phyloP scores from a whole-genome alignment of 2,329 filamentous ascomycete species.

The Colletotrichum spinosum region DNA sequence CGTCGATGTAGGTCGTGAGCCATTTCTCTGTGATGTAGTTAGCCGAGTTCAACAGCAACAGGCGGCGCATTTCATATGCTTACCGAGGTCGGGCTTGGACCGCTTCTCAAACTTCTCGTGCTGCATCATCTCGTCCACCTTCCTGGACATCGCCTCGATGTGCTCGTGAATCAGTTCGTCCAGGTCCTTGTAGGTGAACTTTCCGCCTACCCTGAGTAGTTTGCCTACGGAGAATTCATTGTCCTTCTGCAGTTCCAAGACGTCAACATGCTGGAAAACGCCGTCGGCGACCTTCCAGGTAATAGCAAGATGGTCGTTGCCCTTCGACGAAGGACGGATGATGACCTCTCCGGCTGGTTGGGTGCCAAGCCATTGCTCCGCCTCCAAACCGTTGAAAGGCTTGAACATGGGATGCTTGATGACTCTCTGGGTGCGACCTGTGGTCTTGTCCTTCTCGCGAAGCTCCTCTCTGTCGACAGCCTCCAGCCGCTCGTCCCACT shows the following conservation, averaged over 20 bases:
- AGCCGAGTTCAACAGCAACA: conserved; percentile 4
- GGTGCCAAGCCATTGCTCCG: conserved; percentile 91
- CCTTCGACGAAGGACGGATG: conserved; percentile 94
- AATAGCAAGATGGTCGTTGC: conserved; percentile 92
- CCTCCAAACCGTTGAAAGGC: conserved; percentile 90
- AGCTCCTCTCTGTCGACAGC: conserved; percentile 83
- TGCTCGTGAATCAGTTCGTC: conserved; percentile 98
- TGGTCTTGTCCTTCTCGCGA: conserved; percentile 86
- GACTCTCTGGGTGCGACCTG: conserved; percentile 89
- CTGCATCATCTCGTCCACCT: conserved; percentile 95
- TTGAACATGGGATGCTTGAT: conserved; percentile 98
- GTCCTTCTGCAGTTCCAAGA: conserved; percentile 95
- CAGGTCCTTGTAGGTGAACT: conserved; percentile 93
- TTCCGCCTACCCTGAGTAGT: conserved; percentile 85
- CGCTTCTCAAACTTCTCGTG: conserved; percentile 89
- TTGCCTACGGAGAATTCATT: conserved; percentile 95
- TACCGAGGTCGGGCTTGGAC: conserved; percentile 82
- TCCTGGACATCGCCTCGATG: conserved; percentile 96
- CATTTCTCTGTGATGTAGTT: conserved; percentile 77
- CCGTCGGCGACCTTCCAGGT: conserved; percentile 98
- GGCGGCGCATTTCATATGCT: conserved; percentile 45
- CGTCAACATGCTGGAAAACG: conserved; percentile 98
- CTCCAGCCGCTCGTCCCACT: conserved; percentile 91
- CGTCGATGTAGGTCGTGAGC: conserved; percentile 95
- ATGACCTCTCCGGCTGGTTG: conserved; percentile 90